Evolutionary conservation across 2,329 filamentous ascomycete species (phyloP).

Genomic region (Xylaria sp.): DNA sequence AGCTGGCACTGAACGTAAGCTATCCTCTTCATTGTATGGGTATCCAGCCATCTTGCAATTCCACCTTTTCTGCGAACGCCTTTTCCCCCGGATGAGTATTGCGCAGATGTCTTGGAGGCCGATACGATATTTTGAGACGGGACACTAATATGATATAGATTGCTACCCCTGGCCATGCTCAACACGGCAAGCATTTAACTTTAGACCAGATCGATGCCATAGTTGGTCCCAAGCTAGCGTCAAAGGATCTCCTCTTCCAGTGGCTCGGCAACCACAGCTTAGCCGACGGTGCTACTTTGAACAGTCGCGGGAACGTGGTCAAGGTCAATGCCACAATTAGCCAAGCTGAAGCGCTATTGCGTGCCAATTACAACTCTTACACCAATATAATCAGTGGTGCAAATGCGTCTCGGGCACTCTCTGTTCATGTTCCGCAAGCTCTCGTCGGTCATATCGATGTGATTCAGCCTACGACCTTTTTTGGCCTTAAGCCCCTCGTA

Average conservation of each 20-base stretch:
- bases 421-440: background rate
- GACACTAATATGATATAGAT: background rate
- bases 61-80: background rate
- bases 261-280: background rate
- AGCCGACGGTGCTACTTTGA: background rate
- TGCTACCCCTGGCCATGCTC: background rate
- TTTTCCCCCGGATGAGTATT: background rate
- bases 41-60: background rate
- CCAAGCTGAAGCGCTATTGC: background rate
- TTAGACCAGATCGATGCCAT: background rate
- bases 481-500: background rate
- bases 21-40: background rate
- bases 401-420: background rate
- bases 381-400: background rate
- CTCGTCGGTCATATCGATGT: background rate
- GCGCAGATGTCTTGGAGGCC: background rate
- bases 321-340: background rate
- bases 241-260: background rate
- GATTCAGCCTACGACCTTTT: background rate
- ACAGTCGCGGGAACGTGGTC: background rate
- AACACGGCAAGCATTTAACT: background rate
- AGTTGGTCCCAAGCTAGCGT: background rate
- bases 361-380: conserved; percentile 1
- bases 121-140: background rate
- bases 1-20: background rate